Conservation (phyloP, 257 asterid species). For the Nemophila menziesii region DNA sequence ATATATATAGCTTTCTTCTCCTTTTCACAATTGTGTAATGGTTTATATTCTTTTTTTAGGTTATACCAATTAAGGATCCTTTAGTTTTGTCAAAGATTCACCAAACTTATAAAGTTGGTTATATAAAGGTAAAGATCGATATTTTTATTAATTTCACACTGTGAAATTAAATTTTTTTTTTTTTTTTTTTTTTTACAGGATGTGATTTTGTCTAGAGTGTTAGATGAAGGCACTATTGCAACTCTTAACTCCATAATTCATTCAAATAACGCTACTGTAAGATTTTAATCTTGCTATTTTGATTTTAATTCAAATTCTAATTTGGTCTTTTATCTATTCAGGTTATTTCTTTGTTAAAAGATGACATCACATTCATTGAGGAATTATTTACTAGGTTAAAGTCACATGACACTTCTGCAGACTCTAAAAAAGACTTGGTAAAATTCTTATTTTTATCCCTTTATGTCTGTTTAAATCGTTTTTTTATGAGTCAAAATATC, state of each 20-base stretch:
- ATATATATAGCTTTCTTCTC: too few relatives aligned
- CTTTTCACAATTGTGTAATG: too few relatives aligned
- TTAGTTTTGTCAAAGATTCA: constrained; percentile 79
- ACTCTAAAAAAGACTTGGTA: constrained; percentile 78
- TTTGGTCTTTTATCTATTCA: constrained; percentile 12
- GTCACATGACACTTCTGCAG: constrained; percentile 45
- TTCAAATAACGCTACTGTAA: constrained; percentile 78
- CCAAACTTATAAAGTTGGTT: constrained; percentile 83
- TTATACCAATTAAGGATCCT: constrained; percentile 72
- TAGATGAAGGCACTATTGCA: constrained; percentile 68
- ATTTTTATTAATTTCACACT: constrained; percentile 1
- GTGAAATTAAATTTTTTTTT: constrained; percentile 11
- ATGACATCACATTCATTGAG: constrained; percentile 67
- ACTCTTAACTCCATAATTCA: constrained; percentile 64
- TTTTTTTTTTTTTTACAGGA: constrained; percentile 41
- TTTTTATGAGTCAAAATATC: not conserved
- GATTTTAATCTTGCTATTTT: constrained; percentile 11
- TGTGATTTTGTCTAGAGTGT: constrained; percentile 62
- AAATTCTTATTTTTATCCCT: not conserved
- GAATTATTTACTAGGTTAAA: constrained; percentile 81
- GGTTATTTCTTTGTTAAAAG: constrained; percentile 86
- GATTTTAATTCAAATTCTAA: constrained; percentile 4
- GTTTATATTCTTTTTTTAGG: constrained; percentile 34
- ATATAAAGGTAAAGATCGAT: constrained; percentile 70
- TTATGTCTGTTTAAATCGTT: not conserved